phyloP scores from a whole-genome alignment of 495 filamentous ascomycete genomes.

The Xylaria castorea region DNA sequence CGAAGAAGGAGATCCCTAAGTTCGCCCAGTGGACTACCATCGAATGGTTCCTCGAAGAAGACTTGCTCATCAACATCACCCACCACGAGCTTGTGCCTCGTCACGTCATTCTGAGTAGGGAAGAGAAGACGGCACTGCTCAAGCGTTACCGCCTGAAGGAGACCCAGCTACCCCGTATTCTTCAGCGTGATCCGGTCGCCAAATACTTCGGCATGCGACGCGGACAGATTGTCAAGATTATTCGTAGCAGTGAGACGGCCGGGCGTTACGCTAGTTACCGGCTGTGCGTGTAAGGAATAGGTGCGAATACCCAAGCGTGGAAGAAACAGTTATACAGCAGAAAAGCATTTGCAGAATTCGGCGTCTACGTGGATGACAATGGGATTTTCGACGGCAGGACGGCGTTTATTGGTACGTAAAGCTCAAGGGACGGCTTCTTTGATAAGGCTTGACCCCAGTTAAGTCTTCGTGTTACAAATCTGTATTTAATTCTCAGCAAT shows the following conservation, averaged over 20 bases:
- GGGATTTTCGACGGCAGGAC: constrained; percentile 24
- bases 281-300: constrained; percentile 55
- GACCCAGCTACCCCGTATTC: constrained; percentile 92
- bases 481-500: constrained; percentile 13
- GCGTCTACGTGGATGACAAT: constrained; percentile 30
- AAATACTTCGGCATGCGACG: constrained; percentile 89
- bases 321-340: neutral
- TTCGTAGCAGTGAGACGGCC: constrained; percentile 79
- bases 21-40: constrained; percentile 74
- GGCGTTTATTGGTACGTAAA: constrained; percentile 26
- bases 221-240: constrained; percentile 98
- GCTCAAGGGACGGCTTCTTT: constrained; percentile 14
- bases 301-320: constrained; percentile 22
- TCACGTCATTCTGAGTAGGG: constrained; percentile 85
- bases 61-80: constrained; percentile 97
- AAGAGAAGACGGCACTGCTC: constrained; percentile 85
- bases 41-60: constrained; percentile 94
- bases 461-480: constrained; percentile 15
- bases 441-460: constrained; percentile 2
- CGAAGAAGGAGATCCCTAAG: constrained; percentile 79
- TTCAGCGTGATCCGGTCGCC: constrained; percentile 88
- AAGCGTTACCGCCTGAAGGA: constrained; percentile 94
- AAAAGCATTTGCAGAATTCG: constrained; percentile 24
- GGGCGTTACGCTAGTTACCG: constrained; percentile 79
- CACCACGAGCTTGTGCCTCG: constrained; percentile 96